These are phyloP conservation scores for Apophysomyces variabilis DNA, from an alignment of 371 early-diverging fungal species.

Conservation along the genomic window DNA sequence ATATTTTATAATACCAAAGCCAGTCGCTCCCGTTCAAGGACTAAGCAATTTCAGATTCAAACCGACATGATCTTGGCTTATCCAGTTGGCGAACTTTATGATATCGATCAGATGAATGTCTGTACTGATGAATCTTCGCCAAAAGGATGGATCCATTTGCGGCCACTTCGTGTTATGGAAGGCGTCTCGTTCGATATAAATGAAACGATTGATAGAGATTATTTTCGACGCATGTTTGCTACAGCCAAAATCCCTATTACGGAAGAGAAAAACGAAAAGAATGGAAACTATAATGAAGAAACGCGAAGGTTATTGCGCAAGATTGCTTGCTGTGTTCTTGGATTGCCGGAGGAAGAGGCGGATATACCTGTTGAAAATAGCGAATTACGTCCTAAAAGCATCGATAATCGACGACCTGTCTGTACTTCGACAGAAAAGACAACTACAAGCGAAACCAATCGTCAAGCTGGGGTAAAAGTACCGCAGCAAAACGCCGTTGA, in stretches of 20 bases:
- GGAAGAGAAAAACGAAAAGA: constrained; percentile 20
- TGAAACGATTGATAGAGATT: constrained; percentile 45
- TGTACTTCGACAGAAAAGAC: constrained; percentile 8
- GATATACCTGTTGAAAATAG: background rate
- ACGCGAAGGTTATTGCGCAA: background rate
- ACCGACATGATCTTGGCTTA: constrained; percentile 37
- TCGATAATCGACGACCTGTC: background rate
- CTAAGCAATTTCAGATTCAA: constrained; percentile 17
- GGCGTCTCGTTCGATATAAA: constrained; percentile 41
- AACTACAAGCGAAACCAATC: background rate
- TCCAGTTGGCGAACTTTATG: constrained; percentile 38
- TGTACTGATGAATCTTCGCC: constrained; percentile 50
- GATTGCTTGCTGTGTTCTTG: constrained; percentile 1
- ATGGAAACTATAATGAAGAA: constrained; percentile 5
- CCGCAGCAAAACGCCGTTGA: background rate
- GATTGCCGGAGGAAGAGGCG: background rate
- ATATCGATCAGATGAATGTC: constrained; percentile 39
- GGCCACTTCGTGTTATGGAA: constrained; percentile 42
- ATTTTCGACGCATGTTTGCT: constrained; percentile 48
- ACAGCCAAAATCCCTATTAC: constrained; percentile 40
- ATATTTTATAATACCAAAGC: constrained; percentile 27
- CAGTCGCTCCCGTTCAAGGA: background rate
- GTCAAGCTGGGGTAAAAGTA: background rate
- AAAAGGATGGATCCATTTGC: constrained; percentile 43
- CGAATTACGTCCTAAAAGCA: background rate